phyloP scores from a whole-genome alignment of 805 yeast species.

The Zygoascus bituminiphila region DNA sequence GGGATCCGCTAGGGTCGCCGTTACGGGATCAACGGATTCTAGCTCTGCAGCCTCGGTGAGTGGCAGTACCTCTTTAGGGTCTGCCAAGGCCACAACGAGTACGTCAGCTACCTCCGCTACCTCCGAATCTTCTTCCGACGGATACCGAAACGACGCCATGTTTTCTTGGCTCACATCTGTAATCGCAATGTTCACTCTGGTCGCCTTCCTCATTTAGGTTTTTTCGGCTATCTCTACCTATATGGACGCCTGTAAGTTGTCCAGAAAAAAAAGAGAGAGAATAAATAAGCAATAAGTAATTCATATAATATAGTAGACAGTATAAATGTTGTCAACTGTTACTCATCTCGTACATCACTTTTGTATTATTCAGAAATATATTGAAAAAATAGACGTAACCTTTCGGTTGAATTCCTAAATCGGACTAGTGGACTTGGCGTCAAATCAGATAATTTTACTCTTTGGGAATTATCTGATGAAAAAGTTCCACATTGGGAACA shows the following conservation, averaged over 20 bases:
- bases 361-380: too few relatives aligned
- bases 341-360: too few relatives aligned
- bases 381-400: too few relatives aligned
- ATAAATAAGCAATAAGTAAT: too few relatives aligned
- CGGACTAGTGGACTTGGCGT: too few relatives aligned
- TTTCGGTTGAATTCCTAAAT: too few relatives aligned
- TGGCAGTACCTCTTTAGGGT: slow-evolving; percentile 1
- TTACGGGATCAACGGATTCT: slow-evolving; percentile 10
- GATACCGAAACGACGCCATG: neutral
- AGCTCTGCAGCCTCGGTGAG: slow-evolving; percentile 9
- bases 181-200: neutral
- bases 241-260: too few relatives aligned
- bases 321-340: too few relatives aligned
- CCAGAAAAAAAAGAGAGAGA: too few relatives aligned
- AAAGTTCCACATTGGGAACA: neutral
- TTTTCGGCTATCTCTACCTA: too few relatives aligned
- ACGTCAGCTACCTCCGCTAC: neutral
- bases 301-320: too few relatives aligned
- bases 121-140: neutral
- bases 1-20: slow-evolving; percentile 9
- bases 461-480: neutral
- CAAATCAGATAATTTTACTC: neutral
- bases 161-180: neutral
- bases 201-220: neutral
- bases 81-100: neutral